Evolutionary conservation across 176 grass and related monocot genomes (phyloP), one percentile per base, ranked within the genome.

Genomic region (Carex scoparia): DNA sequence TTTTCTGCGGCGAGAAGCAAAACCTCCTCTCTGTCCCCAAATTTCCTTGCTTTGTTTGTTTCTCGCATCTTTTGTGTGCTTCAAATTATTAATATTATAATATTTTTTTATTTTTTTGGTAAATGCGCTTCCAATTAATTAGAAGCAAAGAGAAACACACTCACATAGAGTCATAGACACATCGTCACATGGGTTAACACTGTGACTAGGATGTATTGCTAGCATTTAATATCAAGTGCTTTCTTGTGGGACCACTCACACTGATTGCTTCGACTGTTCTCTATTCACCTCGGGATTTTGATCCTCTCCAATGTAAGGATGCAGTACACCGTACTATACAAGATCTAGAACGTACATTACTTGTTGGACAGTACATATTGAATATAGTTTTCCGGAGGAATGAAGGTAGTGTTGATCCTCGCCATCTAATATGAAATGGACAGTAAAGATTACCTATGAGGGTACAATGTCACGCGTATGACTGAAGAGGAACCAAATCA

Each of bases 1-100:
- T 49, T 53, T 79, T 79, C 73, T 79, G 73, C 73, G 73, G 73
- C 73, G 48, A 55, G 73, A 31, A 79, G 19, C 2, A 18, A 13
- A 79, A 18, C 16, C 59, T 44, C 8, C 15, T 44, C 37, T 40
- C 38, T 40, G 54, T 40, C 77, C 54, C 19, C 42, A 49, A 74
- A 49, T 51, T 27, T 74, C 0, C 30, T 10, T 75, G 2, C 7
- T 55, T 56, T 55, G 68, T 70, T 70, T 35, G 35, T 62, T 62
- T 62, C 60, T 62, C 11, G 2, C 60, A 62, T 64, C 23, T 11
- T 2, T 30, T 64, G 2, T 11, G 61, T 10, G 48, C 9, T 11
- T 51, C 48, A 51, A 51, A 51, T 51, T 11, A 51, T 51, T 51
- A 51, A 2, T 51, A 51, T 51, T 51, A 51, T 51, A 9, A 10